Conservation (phyloP, 1,284 basidiomycete genomes). For the Tetrapyrgos nigripes region DNA sequence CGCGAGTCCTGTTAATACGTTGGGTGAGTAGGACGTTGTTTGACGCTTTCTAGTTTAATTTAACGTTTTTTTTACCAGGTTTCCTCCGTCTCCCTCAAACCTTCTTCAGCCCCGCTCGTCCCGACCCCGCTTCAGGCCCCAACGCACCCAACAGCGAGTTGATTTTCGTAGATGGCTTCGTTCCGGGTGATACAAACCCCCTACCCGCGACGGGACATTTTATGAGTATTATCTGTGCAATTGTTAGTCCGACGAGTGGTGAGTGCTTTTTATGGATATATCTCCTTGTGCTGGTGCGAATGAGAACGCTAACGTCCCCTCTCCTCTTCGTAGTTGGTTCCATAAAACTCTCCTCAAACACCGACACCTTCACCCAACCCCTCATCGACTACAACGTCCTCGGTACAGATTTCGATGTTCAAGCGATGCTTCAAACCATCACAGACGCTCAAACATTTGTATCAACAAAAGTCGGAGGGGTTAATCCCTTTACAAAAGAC, state of each 20-base stretch:
- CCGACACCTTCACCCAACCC: slow-evolving; percentile 17
- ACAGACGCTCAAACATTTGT: slow-evolving; percentile 13
- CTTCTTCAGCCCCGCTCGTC: slow-evolving; percentile 19
- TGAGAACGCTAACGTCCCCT: too few relatives aligned
- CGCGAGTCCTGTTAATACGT: slow-evolving; percentile 11
- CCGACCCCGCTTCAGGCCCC: too few relatives aligned
- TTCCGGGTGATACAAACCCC: too few relatives aligned
- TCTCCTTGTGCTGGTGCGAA: too few relatives aligned
- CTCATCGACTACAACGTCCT: slow-evolving; percentile 20
- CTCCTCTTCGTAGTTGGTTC: too few relatives aligned
- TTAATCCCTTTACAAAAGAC: slow-evolving; percentile 30
- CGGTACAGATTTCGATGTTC: slow-evolving; percentile 16
- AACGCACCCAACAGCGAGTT: too few relatives aligned
- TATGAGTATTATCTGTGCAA: too few relatives aligned
- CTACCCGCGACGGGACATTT: too few relatives aligned
- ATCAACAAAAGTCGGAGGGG: slow-evolving; percentile 39
- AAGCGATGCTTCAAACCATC: slow-evolving; percentile 15
- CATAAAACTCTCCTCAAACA: slow-evolving; percentile 28
- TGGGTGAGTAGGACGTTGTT: slow-evolving; percentile 28
- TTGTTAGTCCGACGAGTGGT: too few relatives aligned
- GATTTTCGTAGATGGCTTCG: too few relatives aligned
- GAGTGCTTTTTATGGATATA: too few relatives aligned
- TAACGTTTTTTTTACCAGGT: slow-evolving; percentile 34
- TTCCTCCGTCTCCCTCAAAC: slow-evolving; percentile 31
- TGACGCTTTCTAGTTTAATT: slow-evolving; percentile 17